Percentiles rank a stretch among this genome's conserved stretches.
phyloP scores from a whole-genome alignment of 805 yeast species.

The Candida railenensis region DNA sequence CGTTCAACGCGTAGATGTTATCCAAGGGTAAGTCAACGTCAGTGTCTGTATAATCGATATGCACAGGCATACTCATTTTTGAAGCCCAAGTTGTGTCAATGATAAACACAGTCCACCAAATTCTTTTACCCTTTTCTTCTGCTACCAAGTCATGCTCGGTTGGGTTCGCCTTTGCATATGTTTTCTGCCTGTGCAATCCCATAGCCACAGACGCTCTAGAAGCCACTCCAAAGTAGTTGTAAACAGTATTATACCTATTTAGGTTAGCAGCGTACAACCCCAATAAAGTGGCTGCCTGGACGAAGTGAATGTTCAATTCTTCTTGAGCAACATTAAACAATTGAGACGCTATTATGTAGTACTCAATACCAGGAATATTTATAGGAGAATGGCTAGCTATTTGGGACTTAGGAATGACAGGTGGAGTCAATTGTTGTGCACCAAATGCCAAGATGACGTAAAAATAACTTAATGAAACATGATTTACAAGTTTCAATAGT shows the following conservation, averaged over 20 bases:
- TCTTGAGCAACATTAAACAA: constrained; percentile 33
- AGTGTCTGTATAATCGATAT: constrained; percentile 41
- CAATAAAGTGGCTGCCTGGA: constrained; percentile 32
- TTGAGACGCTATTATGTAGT: constrained; percentile 29
- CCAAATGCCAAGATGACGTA: constrained; percentile 38
- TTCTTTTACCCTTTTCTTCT: constrained; percentile 31
- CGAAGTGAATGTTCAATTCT: constrained; percentile 27
- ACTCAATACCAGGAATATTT: constrained; percentile 34
- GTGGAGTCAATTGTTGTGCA: constrained; percentile 25
- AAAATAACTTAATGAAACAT: constrained; percentile 26
- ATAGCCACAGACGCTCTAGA: constrained; percentile 36
- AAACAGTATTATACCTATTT: constrained; percentile 35
- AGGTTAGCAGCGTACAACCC: constrained; percentile 39
- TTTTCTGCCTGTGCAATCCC: constrained; percentile 34
- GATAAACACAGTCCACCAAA: constrained; percentile 44
- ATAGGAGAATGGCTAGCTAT: neutral
- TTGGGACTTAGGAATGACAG: constrained; percentile 3
- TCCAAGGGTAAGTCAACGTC: constrained; percentile 42
- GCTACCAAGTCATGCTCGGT: constrained; percentile 3
- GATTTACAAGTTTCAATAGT: constrained; percentile 5
- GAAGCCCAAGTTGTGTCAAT: constrained; percentile 42
- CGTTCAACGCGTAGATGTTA: constrained; percentile 22
- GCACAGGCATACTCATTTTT: constrained; percentile 37
- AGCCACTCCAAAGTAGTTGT: constrained; percentile 40
- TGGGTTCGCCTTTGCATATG: neutral